Percentiles rank a stretch among this genome's conserved stretches.
Conservation (phyloP, 139 green algal species). For the Cymbomonas tetramitiformis region DNA sequence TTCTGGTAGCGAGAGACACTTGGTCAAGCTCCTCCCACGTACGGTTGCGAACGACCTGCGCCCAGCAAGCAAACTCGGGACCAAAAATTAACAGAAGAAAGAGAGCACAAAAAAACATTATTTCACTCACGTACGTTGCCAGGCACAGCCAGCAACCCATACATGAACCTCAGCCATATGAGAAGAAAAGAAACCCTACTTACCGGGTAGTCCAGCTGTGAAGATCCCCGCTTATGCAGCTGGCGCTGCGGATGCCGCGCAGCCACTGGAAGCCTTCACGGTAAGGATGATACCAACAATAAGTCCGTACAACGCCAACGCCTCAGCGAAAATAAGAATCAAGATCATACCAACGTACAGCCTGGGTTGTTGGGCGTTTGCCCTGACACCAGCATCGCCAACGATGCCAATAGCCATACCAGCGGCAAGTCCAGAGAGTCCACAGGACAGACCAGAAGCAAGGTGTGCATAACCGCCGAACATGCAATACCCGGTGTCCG, state of each 20-base stretch:
- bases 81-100: no score
- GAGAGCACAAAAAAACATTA: no score
- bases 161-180: no score
- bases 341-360: conserved; percentile 99
- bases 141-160: no score
- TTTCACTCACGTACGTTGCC: no score
- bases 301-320: conserved; percentile 90
- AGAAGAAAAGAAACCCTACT: no score
- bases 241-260: background rate
- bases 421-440: conserved; percentile 77
- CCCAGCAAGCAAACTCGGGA: no score
- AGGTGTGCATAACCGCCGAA: conserved; percentile 97
- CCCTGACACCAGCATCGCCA: conserved; percentile 88
- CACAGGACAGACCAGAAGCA: conserved; percentile 80
- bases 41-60: no score
- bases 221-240: no score
- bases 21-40: no score
- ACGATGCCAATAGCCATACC: conserved; percentile 99
- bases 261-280: background rate
- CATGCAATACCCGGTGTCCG: conserved; percentile 69
- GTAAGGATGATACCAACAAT: conserved; percentile 94
- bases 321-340: conserved; percentile 99
- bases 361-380: conserved; percentile 98
- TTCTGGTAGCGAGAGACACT: no score
- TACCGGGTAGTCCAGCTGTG: no score